phyloP scores from a whole-genome alignment of 2,329 filamentous ascomycete species.

The Diaporthe helianthi region DNA sequence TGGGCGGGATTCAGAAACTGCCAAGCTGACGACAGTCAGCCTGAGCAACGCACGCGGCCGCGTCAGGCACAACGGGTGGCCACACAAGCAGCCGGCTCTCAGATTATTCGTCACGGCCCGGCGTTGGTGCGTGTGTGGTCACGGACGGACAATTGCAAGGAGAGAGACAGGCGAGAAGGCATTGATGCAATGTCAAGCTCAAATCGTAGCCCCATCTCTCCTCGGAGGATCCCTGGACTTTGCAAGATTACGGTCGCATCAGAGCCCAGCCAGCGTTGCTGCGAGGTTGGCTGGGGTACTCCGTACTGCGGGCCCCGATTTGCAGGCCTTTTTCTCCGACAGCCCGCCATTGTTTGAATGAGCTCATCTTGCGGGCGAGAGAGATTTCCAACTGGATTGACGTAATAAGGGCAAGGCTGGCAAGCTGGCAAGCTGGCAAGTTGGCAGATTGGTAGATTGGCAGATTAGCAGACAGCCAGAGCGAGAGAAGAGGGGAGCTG shows the following conservation, averaged over 20 bases:
- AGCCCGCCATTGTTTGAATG: constrained; percentile 11
- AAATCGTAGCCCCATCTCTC: neutral
- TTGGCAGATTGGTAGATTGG: neutral
- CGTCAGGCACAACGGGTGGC: neutral
- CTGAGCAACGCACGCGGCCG: constrained; percentile 10
- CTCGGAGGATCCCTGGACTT: constrained; percentile 11
- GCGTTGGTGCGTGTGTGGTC: neutral
- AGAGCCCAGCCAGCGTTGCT: neutral
- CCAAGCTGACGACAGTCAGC: constrained; percentile 17
- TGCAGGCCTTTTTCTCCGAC: constrained; percentile 18
- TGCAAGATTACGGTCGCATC: constrained; percentile 22
- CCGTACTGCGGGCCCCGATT: constrained; percentile 18
- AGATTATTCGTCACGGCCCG: neutral
- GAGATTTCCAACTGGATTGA: neutral
- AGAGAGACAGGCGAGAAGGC: neutral
- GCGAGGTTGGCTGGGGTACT: constrained; percentile 5
- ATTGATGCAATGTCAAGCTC: constrained; percentile 16
- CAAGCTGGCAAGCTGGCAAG: neutral
- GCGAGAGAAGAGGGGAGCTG: neutral
- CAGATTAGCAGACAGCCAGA: neutral
- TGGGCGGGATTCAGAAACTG: neutral
- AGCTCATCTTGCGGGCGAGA: constrained; percentile 10
- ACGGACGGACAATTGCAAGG: neutral
- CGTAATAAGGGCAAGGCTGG: neutral
- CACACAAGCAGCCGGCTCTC: no score